Base-by-base conservation (phyloP, 371 early-diverging fungal genomes). In the Sporodiniella umbellata region DNA sequence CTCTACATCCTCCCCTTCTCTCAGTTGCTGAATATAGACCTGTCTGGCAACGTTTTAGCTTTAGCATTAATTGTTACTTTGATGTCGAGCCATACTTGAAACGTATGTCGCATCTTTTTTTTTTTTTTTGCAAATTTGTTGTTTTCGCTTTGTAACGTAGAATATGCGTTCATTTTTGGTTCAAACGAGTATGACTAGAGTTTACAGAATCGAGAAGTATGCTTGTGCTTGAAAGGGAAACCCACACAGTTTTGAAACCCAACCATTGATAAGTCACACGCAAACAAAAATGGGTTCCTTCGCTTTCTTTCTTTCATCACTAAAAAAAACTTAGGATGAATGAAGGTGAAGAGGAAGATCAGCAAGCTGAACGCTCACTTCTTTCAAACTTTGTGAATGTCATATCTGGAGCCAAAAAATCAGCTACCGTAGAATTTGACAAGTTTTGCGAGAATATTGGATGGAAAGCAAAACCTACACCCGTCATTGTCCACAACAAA, bases 401-500 rank as follows among this genome's bases (percentile, higher is more conserved):
- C 1, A 56, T 56, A 18, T 38, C 51, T 12, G 51, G 51, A 6
- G 56, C 56, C n/a, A 50, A 30, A 33, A 45, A 59, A 22, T 28
- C 54, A 22, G 59, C 59, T n/a, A 59, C 44, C n/a, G 44, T 48
- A 23, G 59, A 59, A 45, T 59, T 59, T 45, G 37, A 38, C 18
- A 45, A 45, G 3, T 54, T 59, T 18, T 59, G 59, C 43, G 59
- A 50, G 6, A 40, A 40, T 5, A 12, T 49, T 19, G 48, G 43
- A 17, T 24, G 48, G 43, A 11, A 28, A 40, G 23, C 22, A 11
- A 40, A 33, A 33, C 26, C 22, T 28, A 25, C 22, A 11, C 35
- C 17, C 19, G 33, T 37, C 11, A n/a, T 23, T 23, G 31, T 17
- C 33, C n/a, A 3, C 39, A 28, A 48, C 18, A 39, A 57, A 19